phyloP scores from a whole-genome alignment of 179 eudicot species.

The Nepenthes alata region DNA sequence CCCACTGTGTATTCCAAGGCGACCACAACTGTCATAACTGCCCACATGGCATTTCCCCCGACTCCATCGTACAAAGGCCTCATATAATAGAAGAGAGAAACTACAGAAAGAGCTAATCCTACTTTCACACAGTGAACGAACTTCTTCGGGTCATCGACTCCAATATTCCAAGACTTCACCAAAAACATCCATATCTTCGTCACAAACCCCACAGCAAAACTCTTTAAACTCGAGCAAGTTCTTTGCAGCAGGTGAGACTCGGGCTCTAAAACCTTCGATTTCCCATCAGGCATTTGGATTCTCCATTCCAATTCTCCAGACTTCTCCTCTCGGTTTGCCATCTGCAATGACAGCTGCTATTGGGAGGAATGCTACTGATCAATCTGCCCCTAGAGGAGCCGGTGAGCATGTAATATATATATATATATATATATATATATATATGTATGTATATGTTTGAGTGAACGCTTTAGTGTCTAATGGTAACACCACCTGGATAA shows the following conservation, averaged over 20 bases:
- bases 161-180: conserved; percentile 42
- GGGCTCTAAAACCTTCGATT: conserved; percentile 34
- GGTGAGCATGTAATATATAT: no score
- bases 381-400: no score
- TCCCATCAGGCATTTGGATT: conserved; percentile 39
- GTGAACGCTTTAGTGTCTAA: no score
- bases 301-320: conserved; percentile 55
- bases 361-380: no score
- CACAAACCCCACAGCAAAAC: conserved; percentile 13
- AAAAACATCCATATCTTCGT: conserved; percentile 35
- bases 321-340: conserved; percentile 15
- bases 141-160: conserved; percentile 55
- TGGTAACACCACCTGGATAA: no score
- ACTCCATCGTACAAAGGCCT: conserved; percentile 79
- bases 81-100: conserved; percentile 69
- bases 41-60: conserved; percentile 94
- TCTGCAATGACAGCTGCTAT: neutral
- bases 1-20: conserved; percentile 81
- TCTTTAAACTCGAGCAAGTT: conserved; percentile 12
- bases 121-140: conserved; percentile 65
- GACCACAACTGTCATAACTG: conserved; percentile 84
- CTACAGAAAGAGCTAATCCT: conserved; percentile 60
- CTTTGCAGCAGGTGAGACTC: conserved; percentile 12
- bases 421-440: no score
- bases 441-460: no score